Evolutionary conservation across 441 rosid species (phyloP).

Genomic region (Rhodomyrtus psidioides): DNA sequence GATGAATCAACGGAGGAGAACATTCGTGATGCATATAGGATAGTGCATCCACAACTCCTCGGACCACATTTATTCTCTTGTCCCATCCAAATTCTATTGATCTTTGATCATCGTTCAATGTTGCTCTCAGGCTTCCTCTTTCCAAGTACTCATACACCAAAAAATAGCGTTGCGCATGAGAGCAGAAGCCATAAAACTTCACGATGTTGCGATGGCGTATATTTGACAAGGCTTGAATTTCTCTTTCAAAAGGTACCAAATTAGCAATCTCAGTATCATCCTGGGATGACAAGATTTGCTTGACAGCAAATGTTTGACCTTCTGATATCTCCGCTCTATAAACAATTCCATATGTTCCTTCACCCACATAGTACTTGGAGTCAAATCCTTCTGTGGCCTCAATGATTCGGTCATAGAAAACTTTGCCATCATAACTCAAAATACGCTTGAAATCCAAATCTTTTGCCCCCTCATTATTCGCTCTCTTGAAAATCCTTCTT

Average conservation of each 20-base stretch:
- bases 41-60: neutral
- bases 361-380: too few relatives aligned
- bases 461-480: neutral
- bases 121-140: neutral
- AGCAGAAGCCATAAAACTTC: neutral
- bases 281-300: too few relatives aligned
- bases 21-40: neutral
- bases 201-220: neutral
- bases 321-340: too few relatives aligned
- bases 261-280: too few relatives aligned
- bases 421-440: too few relatives aligned
- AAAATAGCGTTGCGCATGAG: neutral
- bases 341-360: too few relatives aligned
- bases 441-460: too few relatives aligned
- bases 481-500: neutral
- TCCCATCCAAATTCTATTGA: neutral
- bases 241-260: too few relatives aligned
- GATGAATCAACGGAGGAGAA: neutral
- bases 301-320: too few relatives aligned
- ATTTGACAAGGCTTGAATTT: too few relatives aligned
- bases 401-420: too few relatives aligned
- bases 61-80: neutral
- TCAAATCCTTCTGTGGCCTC: too few relatives aligned
- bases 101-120: neutral
- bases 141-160: neutral